Evolutionary conservation across 2,329 filamentous ascomycete species (phyloP).

Genomic region (Aspergillus jensenii): DNA sequence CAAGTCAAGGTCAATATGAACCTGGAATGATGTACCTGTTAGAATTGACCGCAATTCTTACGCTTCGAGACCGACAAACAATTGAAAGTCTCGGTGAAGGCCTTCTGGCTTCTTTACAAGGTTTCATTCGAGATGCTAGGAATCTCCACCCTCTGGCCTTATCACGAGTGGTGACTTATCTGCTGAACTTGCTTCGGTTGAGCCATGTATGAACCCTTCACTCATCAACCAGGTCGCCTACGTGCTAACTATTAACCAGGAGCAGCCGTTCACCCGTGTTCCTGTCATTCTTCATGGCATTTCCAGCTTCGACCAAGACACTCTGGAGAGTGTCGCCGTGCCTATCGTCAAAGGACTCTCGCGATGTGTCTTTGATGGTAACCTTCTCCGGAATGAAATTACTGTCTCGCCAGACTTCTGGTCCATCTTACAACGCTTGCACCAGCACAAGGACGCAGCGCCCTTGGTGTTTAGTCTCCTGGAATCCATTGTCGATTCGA

Average conservation of each 20-base stretch:
- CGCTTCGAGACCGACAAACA: constrained; percentile 72
- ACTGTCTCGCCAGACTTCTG: constrained; percentile 98
- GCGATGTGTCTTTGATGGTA: constrained; percentile 74
- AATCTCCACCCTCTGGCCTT: constrained; percentile 81
- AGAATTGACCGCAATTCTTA: constrained; percentile 81
- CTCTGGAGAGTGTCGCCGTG: constrained; percentile 72
- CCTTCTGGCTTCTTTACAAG: constrained; percentile 77
- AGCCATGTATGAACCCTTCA: constrained; percentile 68
- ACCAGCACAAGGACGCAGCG: constrained; percentile 68
- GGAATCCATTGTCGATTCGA: constrained; percentile 69
- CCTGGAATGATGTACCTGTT: constrained; percentile 86
- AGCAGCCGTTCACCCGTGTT: constrained; percentile 86
- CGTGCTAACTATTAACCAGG: constrained; percentile 50
- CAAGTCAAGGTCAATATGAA: constrained; percentile 70
- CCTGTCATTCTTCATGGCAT: constrained; percentile 90
- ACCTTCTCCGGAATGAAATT: constrained; percentile 81
- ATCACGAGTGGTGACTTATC: constrained; percentile 81
- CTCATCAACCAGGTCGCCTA: neutral
- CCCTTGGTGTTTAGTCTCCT: constrained; percentile 83
- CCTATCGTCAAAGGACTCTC: constrained; percentile 77
- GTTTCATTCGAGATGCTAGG: constrained; percentile 73
- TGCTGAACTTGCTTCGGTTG: constrained; percentile 75
- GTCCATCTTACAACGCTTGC: constrained; percentile 78
- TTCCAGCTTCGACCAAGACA: constrained; percentile 77
- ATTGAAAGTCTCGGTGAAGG: constrained; percentile 72